Evolutionary conservation across 345 rosid genomes (phyloP).

Genomic region (Aquilaria malaccensis): DNA sequence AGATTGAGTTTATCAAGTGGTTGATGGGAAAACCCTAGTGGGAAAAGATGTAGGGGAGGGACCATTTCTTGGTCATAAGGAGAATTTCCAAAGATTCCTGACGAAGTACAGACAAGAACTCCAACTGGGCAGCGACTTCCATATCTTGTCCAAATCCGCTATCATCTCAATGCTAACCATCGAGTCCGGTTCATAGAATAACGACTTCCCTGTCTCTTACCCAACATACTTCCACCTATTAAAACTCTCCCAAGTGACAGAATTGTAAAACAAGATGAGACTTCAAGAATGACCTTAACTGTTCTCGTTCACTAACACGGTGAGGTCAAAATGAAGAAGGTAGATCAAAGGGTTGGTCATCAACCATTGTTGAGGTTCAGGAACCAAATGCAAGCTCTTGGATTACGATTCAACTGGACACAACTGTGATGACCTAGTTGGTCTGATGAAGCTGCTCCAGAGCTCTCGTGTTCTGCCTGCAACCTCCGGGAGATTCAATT

Average conservation of each 20-base stretch:
- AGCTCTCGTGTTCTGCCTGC: constrained; percentile 41
- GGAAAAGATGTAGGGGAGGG: constrained; percentile 43
- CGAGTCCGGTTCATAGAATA: constrained; percentile 33
- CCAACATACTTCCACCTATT: constrained; percentile 57
- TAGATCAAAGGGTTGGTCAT: constrained; percentile 35
- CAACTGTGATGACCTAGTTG: constrained; percentile 32
- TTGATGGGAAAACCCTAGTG: constrained; percentile 33
- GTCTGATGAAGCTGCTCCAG: constrained; percentile 29
- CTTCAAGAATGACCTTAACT: constrained; percentile 18
- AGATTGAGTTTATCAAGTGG: constrained; percentile 26
- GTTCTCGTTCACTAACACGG: constrained; percentile 50
- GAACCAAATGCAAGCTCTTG: constrained; percentile 28
- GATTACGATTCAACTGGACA: constrained; percentile 22
- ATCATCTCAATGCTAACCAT: constrained; percentile 45
- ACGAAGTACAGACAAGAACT: constrained; percentile 10
- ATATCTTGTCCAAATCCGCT: constrained; percentile 33
- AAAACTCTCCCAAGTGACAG: constrained; percentile 15
- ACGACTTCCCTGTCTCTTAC: constrained; percentile 53
- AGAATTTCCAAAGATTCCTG: constrained; percentile 48
- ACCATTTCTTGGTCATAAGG: constrained; percentile 57
- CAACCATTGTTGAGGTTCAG: constrained; percentile 32
- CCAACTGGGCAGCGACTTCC: constrained; percentile 41
- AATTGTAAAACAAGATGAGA: constrained; percentile 39
- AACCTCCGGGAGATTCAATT: constrained; percentile 61
- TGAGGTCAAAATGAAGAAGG: constrained; percentile 20